These are phyloP conservation scores for Colletotrichum navitas DNA, from an alignment of 2,329 filamentous ascomycete genomes.

Conservation along the genomic window DNA sequence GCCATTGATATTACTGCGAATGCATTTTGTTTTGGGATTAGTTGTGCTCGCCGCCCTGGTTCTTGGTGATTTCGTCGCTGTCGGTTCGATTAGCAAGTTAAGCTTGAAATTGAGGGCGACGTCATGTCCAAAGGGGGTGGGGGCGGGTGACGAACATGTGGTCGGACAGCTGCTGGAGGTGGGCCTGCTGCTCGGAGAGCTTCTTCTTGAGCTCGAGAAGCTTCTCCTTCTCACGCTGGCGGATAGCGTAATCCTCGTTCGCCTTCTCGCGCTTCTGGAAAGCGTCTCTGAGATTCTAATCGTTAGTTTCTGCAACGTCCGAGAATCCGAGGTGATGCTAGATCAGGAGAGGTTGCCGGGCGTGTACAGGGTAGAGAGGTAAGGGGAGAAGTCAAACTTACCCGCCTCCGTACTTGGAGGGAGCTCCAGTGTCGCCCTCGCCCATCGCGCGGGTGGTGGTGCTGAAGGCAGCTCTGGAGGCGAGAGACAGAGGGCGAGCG, in stretches of 20 bases:
- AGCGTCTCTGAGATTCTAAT: constrained; percentile 74
- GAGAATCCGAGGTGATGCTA: background rate
- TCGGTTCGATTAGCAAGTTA: constrained; percentile 31
- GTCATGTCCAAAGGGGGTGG: constrained; percentile 8
- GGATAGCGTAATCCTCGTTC: constrained; percentile 86
- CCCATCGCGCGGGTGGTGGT: constrained; percentile 73
- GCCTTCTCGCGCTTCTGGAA: constrained; percentile 95
- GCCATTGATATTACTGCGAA: constrained; percentile 13
- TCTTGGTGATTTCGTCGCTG: constrained; percentile 83
- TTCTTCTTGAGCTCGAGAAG: constrained; percentile 80
- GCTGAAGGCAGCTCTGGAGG: constrained; percentile 70
- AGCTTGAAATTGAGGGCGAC: background rate
- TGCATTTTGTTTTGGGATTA: constrained; percentile 51
- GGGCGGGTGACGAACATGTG: constrained; percentile 79
- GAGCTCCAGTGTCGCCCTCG: constrained; percentile 77
- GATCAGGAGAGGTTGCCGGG: background rate
- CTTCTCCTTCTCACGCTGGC: constrained; percentile 91
- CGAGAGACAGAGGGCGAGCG: constrained; percentile 63
- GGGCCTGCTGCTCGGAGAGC: constrained; percentile 81
- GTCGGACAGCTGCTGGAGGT: constrained; percentile 86
- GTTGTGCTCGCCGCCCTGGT: constrained; percentile 76
- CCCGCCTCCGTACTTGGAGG: constrained; percentile 67
- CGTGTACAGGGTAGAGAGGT: background rate
- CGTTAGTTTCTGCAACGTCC: constrained; percentile 6
- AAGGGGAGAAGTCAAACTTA: constrained; percentile 53